Evolutionary conservation across 2,329 filamentous ascomycete genomes (phyloP), one percentile per base, ranked within the genome.

Genomic region (Chaetomium globosum): DNA sequence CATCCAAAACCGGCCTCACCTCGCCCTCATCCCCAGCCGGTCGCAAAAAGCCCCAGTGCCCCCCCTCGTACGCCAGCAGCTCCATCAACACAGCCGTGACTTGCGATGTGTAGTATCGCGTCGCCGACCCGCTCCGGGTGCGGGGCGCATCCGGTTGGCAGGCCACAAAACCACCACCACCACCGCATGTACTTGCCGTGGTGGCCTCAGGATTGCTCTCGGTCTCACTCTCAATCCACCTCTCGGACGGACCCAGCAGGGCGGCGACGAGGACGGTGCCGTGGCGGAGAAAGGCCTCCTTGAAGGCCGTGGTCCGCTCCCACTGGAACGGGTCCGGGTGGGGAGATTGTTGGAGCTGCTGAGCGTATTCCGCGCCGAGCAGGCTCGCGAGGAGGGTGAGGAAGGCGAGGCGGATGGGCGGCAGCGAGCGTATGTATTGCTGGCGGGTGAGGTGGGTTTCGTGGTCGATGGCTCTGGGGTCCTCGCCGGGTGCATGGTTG

Each of bases 251-350:
- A 39, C 52, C 21, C 43, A 62, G 9, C 28, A 62, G 53, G 13
- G 60, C 53, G 39, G 28, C 57, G 13, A 62, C 7, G 60, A 56
- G 30, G 43, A 49, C 60, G 43, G 60, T 56, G 21, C 52, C 60
- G n/a, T 62, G 60, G 3, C 60, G 60, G 19, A 62, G 39, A 39
- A 62, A 62, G 30, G 60, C 36, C 53, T 62, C 60, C 21, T 62
- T 56, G 23, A 62, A 51, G 4, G 60, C 52, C n/a, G 21, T 62
- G 60, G 57, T 30, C 12, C 60, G 60, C 21, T 62, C 60, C 60
- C 43, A 48, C 4, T 26, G 30, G 21, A 62, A 57, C 13, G 52
- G 52, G 30, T 62, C 60, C 13, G 59, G 36, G 5, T 51, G 39
- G 19, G 23, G 19, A 23, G 28, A 23, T 13, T 51, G 39, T 10